Percentiles rank a stretch among this genome's conserved stretches.
Evolutionary conservation across 495 filamentous ascomycete species (phyloP).

Genomic region (Aspergillus funiculosus): DNA sequence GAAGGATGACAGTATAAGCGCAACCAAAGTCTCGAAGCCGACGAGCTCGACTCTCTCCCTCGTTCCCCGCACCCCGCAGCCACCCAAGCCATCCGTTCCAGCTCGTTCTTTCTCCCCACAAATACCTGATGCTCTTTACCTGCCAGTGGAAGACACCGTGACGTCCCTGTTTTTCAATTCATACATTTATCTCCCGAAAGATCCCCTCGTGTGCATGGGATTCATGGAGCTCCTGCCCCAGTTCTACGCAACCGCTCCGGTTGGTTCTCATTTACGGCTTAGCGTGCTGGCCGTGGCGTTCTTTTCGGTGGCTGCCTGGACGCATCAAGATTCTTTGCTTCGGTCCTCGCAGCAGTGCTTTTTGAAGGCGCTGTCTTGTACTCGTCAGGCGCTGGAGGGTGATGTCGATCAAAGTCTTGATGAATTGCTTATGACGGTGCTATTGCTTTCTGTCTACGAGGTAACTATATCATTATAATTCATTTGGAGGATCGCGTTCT

Average conservation of each 20-base stretch:
- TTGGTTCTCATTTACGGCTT: conserved; percentile 46
- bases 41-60: background rate
- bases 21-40: background rate
- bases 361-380: conserved; percentile 46
- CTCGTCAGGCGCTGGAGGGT: conserved; percentile 48
- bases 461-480: conserved; percentile 28
- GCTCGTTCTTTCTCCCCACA: background rate
- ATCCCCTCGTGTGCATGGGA: conserved; percentile 26
- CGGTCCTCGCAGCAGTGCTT: conserved; percentile 32
- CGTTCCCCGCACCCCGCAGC: background rate
- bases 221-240: conserved; percentile 51
- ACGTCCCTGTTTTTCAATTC: conserved; percentile 34
- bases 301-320: conserved; percentile 41
- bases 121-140: conserved; percentile 18
- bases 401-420: conserved; percentile 45
- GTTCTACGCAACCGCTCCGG: conserved; percentile 41
- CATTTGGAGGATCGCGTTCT: background rate
- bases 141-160: conserved; percentile 30
- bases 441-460: conserved; percentile 62
- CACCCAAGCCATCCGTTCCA: background rate
- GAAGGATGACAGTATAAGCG: background rate
- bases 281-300: conserved; percentile 59
- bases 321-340: conserved; percentile 38
- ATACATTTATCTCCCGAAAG: conserved; percentile 27
- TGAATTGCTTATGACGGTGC: conserved; percentile 53